A percentile compares a stretch with the other conserved stretches of the same genome.
These are phyloP conservation scores for Triglochin maritima DNA, from an alignment of 106 monocot species.

Conservation along the genomic window DNA sequence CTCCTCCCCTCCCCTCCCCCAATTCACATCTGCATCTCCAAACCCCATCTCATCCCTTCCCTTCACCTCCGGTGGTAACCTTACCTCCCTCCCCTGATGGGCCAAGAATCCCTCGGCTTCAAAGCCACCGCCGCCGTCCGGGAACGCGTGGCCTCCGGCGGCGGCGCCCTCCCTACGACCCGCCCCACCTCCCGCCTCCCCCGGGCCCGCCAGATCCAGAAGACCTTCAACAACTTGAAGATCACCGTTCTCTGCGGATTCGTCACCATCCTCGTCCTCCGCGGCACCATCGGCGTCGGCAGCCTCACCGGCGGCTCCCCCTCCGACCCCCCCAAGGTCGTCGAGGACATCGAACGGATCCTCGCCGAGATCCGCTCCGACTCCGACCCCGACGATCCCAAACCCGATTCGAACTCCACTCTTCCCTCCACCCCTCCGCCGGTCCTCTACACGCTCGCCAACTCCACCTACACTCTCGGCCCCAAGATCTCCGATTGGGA, in stretches of 20 bases:
- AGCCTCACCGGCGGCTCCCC: slow-evolving; percentile 23
- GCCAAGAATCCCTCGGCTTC: slow-evolving; percentile 2
- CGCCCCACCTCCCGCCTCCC: slow-evolving; percentile 7
- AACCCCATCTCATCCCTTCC: too few relatives aligned
- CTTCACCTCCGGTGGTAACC: too few relatives aligned
- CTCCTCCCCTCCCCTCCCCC: too few relatives aligned
- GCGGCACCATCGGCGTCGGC: slow-evolving; percentile 71
- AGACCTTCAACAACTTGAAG: slow-evolving; percentile 73
- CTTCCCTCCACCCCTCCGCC: slow-evolving; percentile 3
- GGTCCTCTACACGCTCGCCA: slow-evolving; percentile 5
- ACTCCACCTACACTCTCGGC: slow-evolving; percentile 37
- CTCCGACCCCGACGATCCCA: slow-evolving; percentile 43
- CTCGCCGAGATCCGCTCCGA: slow-evolving; percentile 75
- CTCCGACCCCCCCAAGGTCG: slow-evolving; percentile 21
- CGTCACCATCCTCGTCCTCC: slow-evolving; percentile 77
- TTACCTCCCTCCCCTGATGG: slow-evolving; percentile 2
- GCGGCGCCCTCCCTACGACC: slow-evolving; percentile 6
- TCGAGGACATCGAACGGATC: slow-evolving; percentile 77
- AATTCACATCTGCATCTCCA: too few relatives aligned
- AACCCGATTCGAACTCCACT: neutral
- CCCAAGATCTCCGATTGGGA: slow-evolving; percentile 74
- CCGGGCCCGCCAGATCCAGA: slow-evolving; percentile 47
- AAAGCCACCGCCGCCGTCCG: slow-evolving; percentile 2
- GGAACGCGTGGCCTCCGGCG: neutral
- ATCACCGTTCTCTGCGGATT: slow-evolving; percentile 76